Evolutionary conservation across 805 yeast species (phyloP).

Genomic region (Kuraishia piskuri): DNA sequence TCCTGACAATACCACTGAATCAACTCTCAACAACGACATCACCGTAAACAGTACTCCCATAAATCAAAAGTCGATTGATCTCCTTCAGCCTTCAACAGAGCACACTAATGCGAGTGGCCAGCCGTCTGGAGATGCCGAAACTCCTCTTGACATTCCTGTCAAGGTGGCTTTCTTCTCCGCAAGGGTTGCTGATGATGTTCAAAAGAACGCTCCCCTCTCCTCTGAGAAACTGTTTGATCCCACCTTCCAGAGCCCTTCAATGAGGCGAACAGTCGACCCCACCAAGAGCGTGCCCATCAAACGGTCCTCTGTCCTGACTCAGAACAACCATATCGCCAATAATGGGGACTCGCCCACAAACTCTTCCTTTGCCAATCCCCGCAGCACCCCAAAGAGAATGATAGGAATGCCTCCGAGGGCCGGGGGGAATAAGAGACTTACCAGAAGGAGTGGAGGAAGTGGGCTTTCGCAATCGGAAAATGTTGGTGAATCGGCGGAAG

Average conservation of each 20-base stretch:
- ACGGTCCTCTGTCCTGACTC: constrained; percentile 18
- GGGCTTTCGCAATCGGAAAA: neutral
- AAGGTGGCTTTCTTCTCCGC: constrained; percentile 51
- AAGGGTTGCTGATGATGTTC: constrained; percentile 50
- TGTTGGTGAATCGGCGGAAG: neutral
- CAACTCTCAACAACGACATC: neutral
- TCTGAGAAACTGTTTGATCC: constrained; percentile 42
- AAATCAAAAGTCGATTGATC: neutral
- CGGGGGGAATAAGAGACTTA: neutral
- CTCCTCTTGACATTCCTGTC: constrained; percentile 7
- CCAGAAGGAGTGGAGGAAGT: neutral
- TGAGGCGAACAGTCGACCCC: constrained; percentile 57
- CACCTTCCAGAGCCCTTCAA: constrained; percentile 46
- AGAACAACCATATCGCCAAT: neutral
- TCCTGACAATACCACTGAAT: constrained; percentile 3
- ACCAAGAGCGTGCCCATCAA: constrained; percentile 57
- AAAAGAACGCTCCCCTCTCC: constrained; percentile 30
- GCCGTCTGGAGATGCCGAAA: too few relatives aligned
- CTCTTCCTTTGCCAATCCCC: constrained; percentile 1
- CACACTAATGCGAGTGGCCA: too few relatives aligned
- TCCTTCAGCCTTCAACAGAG: too few relatives aligned
- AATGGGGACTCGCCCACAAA: neutral
- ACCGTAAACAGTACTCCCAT: neutral
- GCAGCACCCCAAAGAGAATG: constrained; percentile 1
- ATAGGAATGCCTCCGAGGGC: constrained; percentile 3